A percentile compares a stretch with the other conserved stretches of the same genome.
Evolutionary conservation across 106 monocot species (phyloP).

Genomic region (Allium sativum): DNA sequence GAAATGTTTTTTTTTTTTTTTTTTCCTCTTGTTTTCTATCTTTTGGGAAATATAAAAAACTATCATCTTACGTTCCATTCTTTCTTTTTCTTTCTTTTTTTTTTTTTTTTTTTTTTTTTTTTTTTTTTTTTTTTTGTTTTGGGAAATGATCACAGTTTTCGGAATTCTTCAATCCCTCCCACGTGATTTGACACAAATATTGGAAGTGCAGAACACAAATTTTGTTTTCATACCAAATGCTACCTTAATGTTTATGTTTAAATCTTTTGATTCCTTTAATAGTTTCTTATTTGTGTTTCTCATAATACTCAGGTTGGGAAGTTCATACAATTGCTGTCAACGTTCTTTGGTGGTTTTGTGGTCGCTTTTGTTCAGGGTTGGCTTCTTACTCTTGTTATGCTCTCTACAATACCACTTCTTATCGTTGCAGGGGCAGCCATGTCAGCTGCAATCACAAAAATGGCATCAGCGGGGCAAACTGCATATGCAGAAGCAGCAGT

Average conservation of each 20-base stretch:
- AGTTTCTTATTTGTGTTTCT: neutral
- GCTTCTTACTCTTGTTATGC: slow-evolving; percentile 78
- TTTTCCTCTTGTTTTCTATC: no score
- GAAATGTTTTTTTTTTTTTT: no score
- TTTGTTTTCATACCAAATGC: neutral
- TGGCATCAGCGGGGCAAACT: slow-evolving; percentile 43
- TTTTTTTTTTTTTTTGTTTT: no score
- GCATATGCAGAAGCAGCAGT: slow-evolving; percentile 56
- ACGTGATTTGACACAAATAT: no score
- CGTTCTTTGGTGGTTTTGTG: slow-evolving; percentile 67
- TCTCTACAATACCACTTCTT: slow-evolving; percentile 44
- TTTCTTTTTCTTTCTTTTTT: no score
- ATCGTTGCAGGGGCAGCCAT: slow-evolving; percentile 45
- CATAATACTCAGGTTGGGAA: slow-evolving; percentile 36
- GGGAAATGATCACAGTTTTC: no score
- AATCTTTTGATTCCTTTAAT: neutral
- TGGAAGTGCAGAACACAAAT: neutral
- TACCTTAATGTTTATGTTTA: neutral
- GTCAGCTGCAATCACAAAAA: slow-evolving; percentile 33
- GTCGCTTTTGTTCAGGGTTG: slow-evolving; percentile 69
- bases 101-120: no score
- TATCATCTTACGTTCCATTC: no score
- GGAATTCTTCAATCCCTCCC: no score
- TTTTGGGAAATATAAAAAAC: no score
- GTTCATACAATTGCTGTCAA: slow-evolving; percentile 56